Percentiles rank a stretch among this genome's conserved stretches.
These are phyloP conservation scores for Diaporthe australafricana DNA, from an alignment of 2,329 filamentous ascomycete species.

Conservation along the genomic window DNA sequence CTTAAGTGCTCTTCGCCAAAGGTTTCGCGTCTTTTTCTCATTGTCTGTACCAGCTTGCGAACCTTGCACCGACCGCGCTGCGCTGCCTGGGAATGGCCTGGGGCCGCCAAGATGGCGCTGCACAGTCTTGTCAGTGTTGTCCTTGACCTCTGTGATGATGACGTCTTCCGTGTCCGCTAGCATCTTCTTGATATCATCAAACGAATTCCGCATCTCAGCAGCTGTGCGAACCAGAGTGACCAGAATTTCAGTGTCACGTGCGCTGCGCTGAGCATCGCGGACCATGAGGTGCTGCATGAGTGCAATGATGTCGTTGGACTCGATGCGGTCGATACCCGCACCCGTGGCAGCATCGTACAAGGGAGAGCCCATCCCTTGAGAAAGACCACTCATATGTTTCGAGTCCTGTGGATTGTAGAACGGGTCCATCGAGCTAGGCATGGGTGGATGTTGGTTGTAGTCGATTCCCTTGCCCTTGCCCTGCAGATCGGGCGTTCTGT, in stretches of 20 bases:
- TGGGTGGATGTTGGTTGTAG: conserved; percentile 63
- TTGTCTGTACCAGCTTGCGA: conserved; percentile 71
- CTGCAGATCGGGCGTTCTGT: conserved; percentile 64
- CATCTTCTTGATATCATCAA: conserved; percentile 94
- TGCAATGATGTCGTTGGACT: conserved; percentile 96
- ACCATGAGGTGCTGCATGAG: conserved; percentile 99
- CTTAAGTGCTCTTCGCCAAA: conserved; percentile 95
- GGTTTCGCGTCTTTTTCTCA: conserved; percentile 82
- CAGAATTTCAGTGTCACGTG: conserved; percentile 94
- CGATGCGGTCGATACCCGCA: conserved; percentile 87
- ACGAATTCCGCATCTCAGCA: conserved; percentile 95
- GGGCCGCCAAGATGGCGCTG: conserved; percentile 88
- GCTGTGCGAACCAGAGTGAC: conserved; percentile 94
- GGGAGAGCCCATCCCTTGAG: conserved; percentile 89
- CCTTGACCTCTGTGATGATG: conserved; percentile 87
- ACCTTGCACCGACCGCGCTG: conserved; percentile 67
- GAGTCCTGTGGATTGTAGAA: conserved; percentile 71
- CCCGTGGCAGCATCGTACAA: conserved; percentile 92
- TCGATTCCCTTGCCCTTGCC: conserved; percentile 68
- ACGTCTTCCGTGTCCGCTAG: conserved; percentile 91
- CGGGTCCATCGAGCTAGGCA: conserved; percentile 70
- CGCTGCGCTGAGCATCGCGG: conserved; percentile 94
- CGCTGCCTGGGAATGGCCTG: conserved; percentile 79
- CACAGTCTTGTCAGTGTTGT: conserved; percentile 86
- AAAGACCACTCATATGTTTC: conserved; percentile 87